A percentile compares a stretch with the other conserved stretches of the same genome.
These are phyloP conservation scores for Immersiporthe knoxdaviesiana DNA, from an alignment of 2,329 filamentous ascomycete species.

Conservation along the genomic window DNA sequence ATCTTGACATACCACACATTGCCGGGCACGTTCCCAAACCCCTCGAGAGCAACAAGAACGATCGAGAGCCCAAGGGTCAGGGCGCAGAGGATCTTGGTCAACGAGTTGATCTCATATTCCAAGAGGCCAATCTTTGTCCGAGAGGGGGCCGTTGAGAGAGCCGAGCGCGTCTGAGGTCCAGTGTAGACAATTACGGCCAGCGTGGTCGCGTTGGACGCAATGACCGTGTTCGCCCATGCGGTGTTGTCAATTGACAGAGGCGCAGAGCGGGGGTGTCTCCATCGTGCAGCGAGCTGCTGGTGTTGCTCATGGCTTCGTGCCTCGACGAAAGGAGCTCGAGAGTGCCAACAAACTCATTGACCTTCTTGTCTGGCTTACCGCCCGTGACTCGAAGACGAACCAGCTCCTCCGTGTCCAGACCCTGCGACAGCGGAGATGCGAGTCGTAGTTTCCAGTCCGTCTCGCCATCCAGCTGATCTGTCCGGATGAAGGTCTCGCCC, in stretches of 20 bases:
- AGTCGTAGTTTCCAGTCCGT: slow-evolving; percentile 97
- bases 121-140: slow-evolving; percentile 92
- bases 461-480: slow-evolving; percentile 95
- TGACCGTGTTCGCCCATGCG: slow-evolving; percentile 96
- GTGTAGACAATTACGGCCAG: slow-evolving; percentile 93
- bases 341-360: slow-evolving; percentile 94
- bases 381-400: slow-evolving; percentile 72
- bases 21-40: slow-evolving; percentile 69
- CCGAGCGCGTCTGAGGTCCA: slow-evolving; percentile 89
- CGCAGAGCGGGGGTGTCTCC: slow-evolving; percentile 57
- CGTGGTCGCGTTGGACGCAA: slow-evolving; percentile 88
- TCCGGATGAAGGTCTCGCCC: slow-evolving; percentile 95
- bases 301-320: slow-evolving; percentile 51
- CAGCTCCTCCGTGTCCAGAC: slow-evolving; percentile 73
- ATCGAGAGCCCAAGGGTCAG: slow-evolving; percentile 86
- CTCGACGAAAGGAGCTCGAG: slow-evolving; percentile 70
- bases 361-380: slow-evolving; percentile 88
- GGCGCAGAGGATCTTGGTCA: slow-evolving; percentile 93
- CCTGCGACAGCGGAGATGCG: slow-evolving; percentile 83
- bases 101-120: slow-evolving; percentile 94
- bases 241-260: slow-evolving; percentile 94
- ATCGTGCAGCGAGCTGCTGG: slow-evolving; percentile 39
- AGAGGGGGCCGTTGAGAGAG: slow-evolving; percentile 87
- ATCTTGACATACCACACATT: slow-evolving; percentile 93
- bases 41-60: slow-evolving; percentile 83